Base-by-base conservation (phyloP, 257 asterid species). In the Przewalskia tangutica region DNA sequence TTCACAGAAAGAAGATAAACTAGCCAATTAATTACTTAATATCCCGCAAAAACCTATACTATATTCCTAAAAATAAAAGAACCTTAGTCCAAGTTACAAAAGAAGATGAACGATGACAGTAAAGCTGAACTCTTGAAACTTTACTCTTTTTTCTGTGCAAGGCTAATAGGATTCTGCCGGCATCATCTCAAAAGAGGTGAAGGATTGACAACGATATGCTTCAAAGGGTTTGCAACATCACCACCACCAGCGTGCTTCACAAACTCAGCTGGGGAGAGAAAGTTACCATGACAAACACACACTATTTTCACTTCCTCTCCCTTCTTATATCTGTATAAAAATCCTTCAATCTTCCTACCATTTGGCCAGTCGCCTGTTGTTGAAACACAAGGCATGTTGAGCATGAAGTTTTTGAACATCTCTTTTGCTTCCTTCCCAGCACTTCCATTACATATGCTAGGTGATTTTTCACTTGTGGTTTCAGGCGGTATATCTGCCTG, bases 251-350 rank as follows among this genome's bases (percentile, higher is more conserved):
- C 99, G 54, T 93, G 98, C 86, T 83, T 87, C 32, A 91, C 84
- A 77, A 95, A 95, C 81, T 93, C 97, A 2, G 97, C 93, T 3
- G 98, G 98, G 2, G 98, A 87, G 13, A 90, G 87, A 40, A 91
- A 93, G 67, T 53, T 63, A 67, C 98, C 98, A 79, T 95, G 98
- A 84, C 98, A 93, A 16, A 93, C 97, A 36, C 98, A 95, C 10
- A 95, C 86, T 18, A 95, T 95, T 53, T 83, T 92, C 59, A 92
- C 94, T n/a, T 89, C 97, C 83, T 93, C 98, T 20, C 95, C 95
- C 40, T 88, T 92, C 77, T 62, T 82, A 78, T 89, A 92, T 79
- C 88, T 87, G 83, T 92, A 93, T 79, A 95, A 81, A 83, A 95
- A 89, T 9, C 98, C 98, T 8, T 91, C 91, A 4, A 93, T 76